Base-by-base conservation (phyloP, 768 basidiomycete species). In the Suillus variegatus region DNA sequence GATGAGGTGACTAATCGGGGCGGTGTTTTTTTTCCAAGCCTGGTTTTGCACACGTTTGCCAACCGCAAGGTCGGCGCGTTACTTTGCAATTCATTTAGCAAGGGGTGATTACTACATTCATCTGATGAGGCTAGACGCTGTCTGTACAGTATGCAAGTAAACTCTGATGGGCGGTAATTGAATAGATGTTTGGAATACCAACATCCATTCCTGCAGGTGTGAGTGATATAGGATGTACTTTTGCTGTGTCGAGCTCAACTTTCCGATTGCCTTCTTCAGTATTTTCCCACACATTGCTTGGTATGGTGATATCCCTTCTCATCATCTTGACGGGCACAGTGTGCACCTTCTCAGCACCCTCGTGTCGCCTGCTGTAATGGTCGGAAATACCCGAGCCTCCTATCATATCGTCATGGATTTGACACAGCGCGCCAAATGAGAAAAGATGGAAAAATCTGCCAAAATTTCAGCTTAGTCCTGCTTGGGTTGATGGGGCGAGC, bases 121-220 rank as follows among this genome's bases (percentile, higher is more conserved):
- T 60, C 38, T 4, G 9, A 32, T 18, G 40, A 41, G 16, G 22
- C 56, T 40, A 40, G 16, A 14, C 14, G n/a, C 16, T 40, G 4
- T 40, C 22, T 58, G 3, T 7, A 18, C 4, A 22, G 14, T 20
- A 40, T 8, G 18, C 20, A 12, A 35, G 20, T 18, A 57, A 32
- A 57, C 56, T 60, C 40, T 60, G 18, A 41, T 40, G 57, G 25
- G 57, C 40, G 57, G 40, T 28, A 13, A 58, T 41, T 58, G 35
- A 58, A 25, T 18, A 25, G 40, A 58, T 32, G 16, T 28, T 25
- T 1, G 13, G 25, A 4, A 18, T 12, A 35, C 57, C 7, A 5
- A 28, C 18, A 9, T 20, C 12, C 40, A 60, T 60, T 60, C 25
- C 22, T 58, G 38, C 57, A 28, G 16, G 12, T 28, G 57, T 43